Evolutionary conservation across 2,329 filamentous ascomycete genomes (phyloP).

Genomic region (Delphinella strobiligena): DNA sequence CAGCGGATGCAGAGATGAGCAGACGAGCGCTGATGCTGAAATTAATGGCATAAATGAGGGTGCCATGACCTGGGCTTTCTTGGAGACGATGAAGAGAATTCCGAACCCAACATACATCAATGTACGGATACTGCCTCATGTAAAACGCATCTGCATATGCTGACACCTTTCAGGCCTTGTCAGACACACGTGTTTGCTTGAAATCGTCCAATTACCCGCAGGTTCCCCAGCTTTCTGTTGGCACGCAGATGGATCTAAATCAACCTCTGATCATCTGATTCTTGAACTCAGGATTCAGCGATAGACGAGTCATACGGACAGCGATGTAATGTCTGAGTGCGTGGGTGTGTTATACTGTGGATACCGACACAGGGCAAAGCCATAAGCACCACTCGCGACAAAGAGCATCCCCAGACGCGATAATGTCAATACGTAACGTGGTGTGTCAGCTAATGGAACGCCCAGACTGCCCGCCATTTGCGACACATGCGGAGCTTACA

Average conservation of each 20-base stretch:
- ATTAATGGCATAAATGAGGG: constrained; percentile 29
- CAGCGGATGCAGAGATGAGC: constrained; percentile 38
- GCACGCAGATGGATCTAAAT: constrained; percentile 30
- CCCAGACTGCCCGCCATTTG: too few relatives aligned
- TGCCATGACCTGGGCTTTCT: constrained; percentile 37
- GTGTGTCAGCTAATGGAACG: too few relatives aligned
- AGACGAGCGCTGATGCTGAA: constrained; percentile 36
- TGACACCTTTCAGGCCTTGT: constrained; percentile 25
- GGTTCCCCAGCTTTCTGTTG: constrained; percentile 32
- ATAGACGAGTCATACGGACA: too few relatives aligned
- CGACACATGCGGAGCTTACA: too few relatives aligned
- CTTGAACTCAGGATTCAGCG: too few relatives aligned
- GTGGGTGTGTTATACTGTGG: too few relatives aligned
- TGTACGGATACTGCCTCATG: constrained; percentile 21
- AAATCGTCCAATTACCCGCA: constrained; percentile 23
- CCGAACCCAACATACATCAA: constrained; percentile 27
- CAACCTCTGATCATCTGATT: constrained; percentile 3
- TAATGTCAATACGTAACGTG: too few relatives aligned
- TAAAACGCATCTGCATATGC: not conserved
- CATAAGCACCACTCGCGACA: too few relatives aligned
- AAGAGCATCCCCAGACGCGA: too few relatives aligned
- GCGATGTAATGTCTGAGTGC: too few relatives aligned
- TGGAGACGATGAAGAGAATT: constrained; percentile 30
- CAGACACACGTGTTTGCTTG: constrained; percentile 16
- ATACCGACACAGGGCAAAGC: too few relatives aligned